These are phyloP conservation scores for Striga asiatica DNA, from an alignment of 257 asterid genomes.

Conservation along the genomic window DNA sequence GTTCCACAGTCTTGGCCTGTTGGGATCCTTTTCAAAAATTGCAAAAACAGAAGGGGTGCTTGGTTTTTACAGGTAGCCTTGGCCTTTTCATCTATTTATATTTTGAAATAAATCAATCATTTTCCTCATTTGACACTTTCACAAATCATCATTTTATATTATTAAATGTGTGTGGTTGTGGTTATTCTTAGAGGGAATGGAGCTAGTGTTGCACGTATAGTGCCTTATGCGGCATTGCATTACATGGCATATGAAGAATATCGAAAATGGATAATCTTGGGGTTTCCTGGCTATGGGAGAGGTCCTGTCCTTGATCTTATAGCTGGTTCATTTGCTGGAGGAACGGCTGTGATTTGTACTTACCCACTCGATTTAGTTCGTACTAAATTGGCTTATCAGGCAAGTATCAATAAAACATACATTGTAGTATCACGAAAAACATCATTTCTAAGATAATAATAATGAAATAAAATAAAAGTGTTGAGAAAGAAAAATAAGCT, in stretches of 20 bases:
- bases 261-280: slow-evolving; percentile 69
- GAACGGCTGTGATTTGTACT: slow-evolving; percentile 88
- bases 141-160: not conserved
- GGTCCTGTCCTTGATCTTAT: slow-evolving; percentile 91
- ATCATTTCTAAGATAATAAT: too few relatives aligned
- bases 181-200: slow-evolving; percentile 73
- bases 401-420: slow-evolving; percentile 20
- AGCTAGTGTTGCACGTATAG: slow-evolving; percentile 90
- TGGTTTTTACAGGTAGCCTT: slow-evolving; percentile 70
- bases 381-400: slow-evolving; percentile 93
- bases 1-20: slow-evolving; percentile 64
- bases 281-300: slow-evolving; percentile 46
- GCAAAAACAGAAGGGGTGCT: slow-evolving; percentile 76
- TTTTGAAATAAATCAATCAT: not conserved
- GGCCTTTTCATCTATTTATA: not conserved
- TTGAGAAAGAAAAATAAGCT: too few relatives aligned
- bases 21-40: slow-evolving; percentile 71
- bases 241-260: slow-evolving; percentile 93
- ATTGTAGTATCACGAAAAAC: not conserved
- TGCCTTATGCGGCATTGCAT: slow-evolving; percentile 96
- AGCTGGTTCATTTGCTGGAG: slow-evolving; percentile 96
- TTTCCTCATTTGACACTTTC: not conserved
- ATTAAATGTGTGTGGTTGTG: not conserved
- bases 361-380: slow-evolving; percentile 95
- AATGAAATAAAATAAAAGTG: too few relatives aligned